Evolutionary conservation across 1,284 basidiomycete genomes (phyloP), one percentile per base, ranked within the genome.

Genomic region (Pseudomicrostroma phylloplanum): DNA sequence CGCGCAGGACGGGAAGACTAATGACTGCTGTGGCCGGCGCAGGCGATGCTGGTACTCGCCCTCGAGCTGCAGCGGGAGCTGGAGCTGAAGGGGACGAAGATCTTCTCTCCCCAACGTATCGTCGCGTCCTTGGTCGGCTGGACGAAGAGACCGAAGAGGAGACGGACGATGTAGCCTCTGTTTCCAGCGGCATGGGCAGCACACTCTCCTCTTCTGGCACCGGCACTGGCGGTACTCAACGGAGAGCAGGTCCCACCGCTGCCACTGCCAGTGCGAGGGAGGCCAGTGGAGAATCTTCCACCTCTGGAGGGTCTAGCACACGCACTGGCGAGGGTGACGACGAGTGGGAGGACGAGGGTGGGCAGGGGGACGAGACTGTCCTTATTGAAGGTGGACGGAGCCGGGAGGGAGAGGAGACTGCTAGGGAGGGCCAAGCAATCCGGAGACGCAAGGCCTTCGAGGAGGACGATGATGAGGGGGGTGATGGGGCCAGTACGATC

Each of bases 121-220:
- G 69, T 30, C 61, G 73, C 21, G 70, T 73, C 17, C 55, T 75
- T 41, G 71, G 70, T 21, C 55, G 73, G 53, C 58, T 75, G 19
- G 73, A 75, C 48, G 73, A 75, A 53, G 73, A 75, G 63, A 75
- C 73, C 12, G 73, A 75, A 56, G 73, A 75, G 41, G 73, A 75
- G 46, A 75, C 73, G 9, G 73, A 75, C 23, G 64, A 36, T 36
- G 30, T 36, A 36, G 30, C 30, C 30, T 36, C 30, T 36, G 30
- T 36, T 4, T 36, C 30, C 4, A 36, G 30, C 30, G 30, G 30
- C 30, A 36, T 71, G 0, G 67, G 57, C 6, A 53, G 54, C 26
- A 63, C 46, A 12, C n/a, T 23, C 12, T n/a, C 46, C n/a, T n/a
- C 46, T 23, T 48, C 23, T n/a, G 17, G n/a, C 23, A n/a, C n/a